Evolutionary conservation across 768 basidiomycete genomes (phyloP), one percentile per base, ranked within the genome.

Genomic region (Holtermanniella nyarrowii): DNA sequence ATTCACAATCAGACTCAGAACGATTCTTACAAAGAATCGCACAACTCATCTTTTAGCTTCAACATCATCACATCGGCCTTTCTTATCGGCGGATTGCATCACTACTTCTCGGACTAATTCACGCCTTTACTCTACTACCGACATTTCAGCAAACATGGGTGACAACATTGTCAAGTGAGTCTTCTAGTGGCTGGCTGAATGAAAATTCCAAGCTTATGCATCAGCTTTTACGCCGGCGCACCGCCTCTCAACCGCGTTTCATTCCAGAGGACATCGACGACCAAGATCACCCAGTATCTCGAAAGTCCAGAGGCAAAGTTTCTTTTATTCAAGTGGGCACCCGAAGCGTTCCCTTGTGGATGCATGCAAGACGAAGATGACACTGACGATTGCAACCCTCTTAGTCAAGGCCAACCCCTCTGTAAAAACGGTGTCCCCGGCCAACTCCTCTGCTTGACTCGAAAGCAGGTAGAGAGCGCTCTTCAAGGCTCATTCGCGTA

Each of bases 281-380:
- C 77, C 5, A 88, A 90, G 71, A 77, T 96, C 44, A 86, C 88
- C 52, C 76, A 81, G 18, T 76, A 89, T 58, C 73, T 84, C 31
- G 68, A 63, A 14, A 75, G 79, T 12, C 77, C 80, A 0, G 65
- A 79, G 2, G 79, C 88, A 0, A 76, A 78, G 43, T 96, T 91
- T 84, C 66, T 93, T 40, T 57, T 90, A 16, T 86, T 88, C 75
- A 82, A 83, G 73, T 74, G 23, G 83, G 85, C 2, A 77, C 84
- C 65, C 86, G 85, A 11, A 79, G 90, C 50, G 70, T 80, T 21
- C 63, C 4, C 26, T 42, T 26, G 46, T 43, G n/a, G 69, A 75
- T 20, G 53, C 66, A 4, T 53, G 72, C 1, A 58, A 52, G n/a
- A 66, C 53, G 37, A 45, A 73, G 39, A 68, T 68, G 37, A 68